These are phyloP conservation scores for Mycena chlorophos DNA, from an alignment of 768 basidiomycete species.

Conservation along the genomic window DNA sequence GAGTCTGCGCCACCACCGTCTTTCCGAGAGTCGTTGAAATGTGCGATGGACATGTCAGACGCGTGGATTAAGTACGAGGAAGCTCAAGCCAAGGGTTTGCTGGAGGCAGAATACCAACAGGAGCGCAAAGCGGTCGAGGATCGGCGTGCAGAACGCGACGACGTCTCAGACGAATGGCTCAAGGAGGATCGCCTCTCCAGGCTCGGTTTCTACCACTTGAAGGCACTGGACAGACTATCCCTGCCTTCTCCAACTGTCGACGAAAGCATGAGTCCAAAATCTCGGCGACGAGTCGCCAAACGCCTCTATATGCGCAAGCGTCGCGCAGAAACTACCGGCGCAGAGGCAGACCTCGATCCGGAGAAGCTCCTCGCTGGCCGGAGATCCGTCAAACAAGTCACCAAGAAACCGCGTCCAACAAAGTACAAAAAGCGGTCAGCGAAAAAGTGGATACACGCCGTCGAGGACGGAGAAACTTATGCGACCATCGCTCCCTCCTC, in stretches of 20 bases:
- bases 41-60: slow-evolving; percentile 52
- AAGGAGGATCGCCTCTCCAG: slow-evolving; percentile 26
- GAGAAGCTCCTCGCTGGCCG: slow-evolving; percentile 42
- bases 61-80: slow-evolving; percentile 54
- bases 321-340: slow-evolving; percentile 52
- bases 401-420: slow-evolving; percentile 3
- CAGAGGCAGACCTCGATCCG: slow-evolving; percentile 27
- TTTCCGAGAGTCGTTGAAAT: slow-evolving; percentile 29
- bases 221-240: slow-evolving; percentile 28
- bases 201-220: slow-evolving; percentile 27
- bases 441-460: slow-evolving; percentile 4
- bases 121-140: slow-evolving; percentile 24
- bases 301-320: slow-evolving; percentile 73
- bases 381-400: slow-evolving; percentile 16
- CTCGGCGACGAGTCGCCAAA: slow-evolving; percentile 59
- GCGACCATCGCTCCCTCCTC: background rate
- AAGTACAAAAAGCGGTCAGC: slow-evolving; percentile 8
- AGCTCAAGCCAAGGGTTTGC: slow-evolving; percentile 34
- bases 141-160: slow-evolving; percentile 18
- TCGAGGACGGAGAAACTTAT: background rate
- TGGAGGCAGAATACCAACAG: slow-evolving; percentile 30
- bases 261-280: slow-evolving; percentile 42
- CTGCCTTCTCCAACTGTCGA: slow-evolving; percentile 13
- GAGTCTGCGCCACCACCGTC: slow-evolving; percentile 11
- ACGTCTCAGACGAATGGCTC: slow-evolving; percentile 21